These are phyloP conservation scores for Colletotrichum theobromicola DNA, from an alignment of 2,329 filamentous ascomycete genomes.

Conservation along the genomic window DNA sequence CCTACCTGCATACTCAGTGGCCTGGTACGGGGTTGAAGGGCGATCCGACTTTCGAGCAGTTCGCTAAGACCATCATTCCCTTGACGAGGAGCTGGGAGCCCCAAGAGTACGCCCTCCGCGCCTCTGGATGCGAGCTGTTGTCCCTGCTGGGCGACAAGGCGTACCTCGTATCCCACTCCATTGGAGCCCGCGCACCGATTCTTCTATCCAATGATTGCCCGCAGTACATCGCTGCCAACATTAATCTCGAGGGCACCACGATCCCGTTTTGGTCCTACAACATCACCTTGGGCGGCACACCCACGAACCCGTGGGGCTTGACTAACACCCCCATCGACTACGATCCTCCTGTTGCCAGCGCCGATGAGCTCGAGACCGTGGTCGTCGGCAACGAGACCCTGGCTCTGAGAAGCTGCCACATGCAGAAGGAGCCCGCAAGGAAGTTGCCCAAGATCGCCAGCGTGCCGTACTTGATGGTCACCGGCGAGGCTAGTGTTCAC, in stretches of 20 bases:
- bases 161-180: conserved; percentile 36
- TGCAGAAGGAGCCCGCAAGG: conserved; percentile 28
- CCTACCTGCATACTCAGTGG: conserved; percentile 40
- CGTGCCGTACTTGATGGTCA: conserved; percentile 55
- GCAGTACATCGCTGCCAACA: conserved; percentile 28
- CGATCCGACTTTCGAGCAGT: conserved; percentile 33
- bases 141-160: conserved; percentile 31
- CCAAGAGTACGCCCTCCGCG: conserved; percentile 31
- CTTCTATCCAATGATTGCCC: conserved; percentile 31
- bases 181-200: conserved; percentile 24
- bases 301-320: conserved; percentile 41
- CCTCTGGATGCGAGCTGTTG: conserved; percentile 32
- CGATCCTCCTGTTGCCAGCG: conserved; percentile 35
- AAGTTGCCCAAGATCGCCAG: conserved; percentile 52
- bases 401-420: neutral
- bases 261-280: conserved; percentile 31
- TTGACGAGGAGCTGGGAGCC: conserved; percentile 29
- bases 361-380: conserved; percentile 11
- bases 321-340: conserved; percentile 47
- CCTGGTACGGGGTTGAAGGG: conserved; percentile 34
- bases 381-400: conserved; percentile 14
- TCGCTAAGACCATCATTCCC: conserved; percentile 31
- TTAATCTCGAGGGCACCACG: conserved; percentile 31
- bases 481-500: conserved; percentile 59
- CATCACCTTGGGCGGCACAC: neutral